These are phyloP conservation scores for Discostella pseudostelligera DNA, from an alignment of 108 stramenopile species.

Conservation along the genomic window DNA sequence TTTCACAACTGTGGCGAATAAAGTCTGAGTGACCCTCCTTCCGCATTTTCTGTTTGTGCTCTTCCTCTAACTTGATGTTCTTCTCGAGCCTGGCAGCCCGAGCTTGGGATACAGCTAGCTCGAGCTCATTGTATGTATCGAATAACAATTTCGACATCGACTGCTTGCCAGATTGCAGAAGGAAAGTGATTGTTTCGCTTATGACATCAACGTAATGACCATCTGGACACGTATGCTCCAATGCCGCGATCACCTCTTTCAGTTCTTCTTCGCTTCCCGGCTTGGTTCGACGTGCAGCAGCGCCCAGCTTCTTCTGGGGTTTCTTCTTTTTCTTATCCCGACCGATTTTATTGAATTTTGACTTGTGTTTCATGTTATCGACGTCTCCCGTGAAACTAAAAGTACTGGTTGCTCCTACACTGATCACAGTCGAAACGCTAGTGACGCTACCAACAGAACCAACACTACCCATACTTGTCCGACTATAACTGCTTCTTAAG, in stretches of 20 bases:
- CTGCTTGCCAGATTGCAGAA: constrained; percentile 49
- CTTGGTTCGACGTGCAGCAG: constrained; percentile 46
- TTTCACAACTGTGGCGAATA: constrained; percentile 56
- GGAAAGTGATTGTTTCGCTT: constrained; percentile 66
- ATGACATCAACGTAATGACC: constrained; percentile 49
- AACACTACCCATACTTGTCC: constrained; percentile 26
- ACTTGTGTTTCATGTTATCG: constrained; percentile 69
- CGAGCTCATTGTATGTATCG: constrained; percentile 49
- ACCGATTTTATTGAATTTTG: constrained; percentile 78
- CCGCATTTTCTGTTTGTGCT: constrained; percentile 34
- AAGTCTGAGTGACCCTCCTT: constrained; percentile 33
- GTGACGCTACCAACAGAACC: constrained; percentile 49
- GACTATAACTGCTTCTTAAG: constrained; percentile 60
- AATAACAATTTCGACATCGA: constrained; percentile 48
- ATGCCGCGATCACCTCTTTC: constrained; percentile 46
- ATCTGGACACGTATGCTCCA: constrained; percentile 57
- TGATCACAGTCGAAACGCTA: constrained; percentile 79
- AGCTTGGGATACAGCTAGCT: constrained; percentile 28
- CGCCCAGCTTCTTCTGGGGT: constrained; percentile 57
- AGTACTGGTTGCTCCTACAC: constrained; percentile 60
- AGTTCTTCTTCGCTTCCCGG: constrained; percentile 86
- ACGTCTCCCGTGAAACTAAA: constrained; percentile 72
- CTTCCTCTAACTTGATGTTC: constrained; percentile 37
- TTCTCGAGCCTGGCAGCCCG: constrained; percentile 33
- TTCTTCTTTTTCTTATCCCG: constrained; percentile 69